These are phyloP conservation scores for Alnus glutinosa DNA, from an alignment of 306 rosid species.

Conservation along the genomic window DNA sequence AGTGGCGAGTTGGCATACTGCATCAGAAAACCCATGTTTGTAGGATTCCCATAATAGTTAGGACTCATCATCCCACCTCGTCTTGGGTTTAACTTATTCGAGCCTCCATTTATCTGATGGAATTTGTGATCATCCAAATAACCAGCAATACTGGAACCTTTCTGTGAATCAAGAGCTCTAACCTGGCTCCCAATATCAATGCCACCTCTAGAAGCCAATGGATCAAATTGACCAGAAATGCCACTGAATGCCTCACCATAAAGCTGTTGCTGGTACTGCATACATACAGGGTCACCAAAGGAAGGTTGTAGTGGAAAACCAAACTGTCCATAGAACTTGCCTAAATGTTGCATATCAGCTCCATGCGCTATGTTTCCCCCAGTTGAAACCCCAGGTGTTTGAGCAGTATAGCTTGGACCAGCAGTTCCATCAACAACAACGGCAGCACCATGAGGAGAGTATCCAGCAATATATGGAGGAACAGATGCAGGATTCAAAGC, in stretches of 20 bases:
- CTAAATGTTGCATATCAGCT: slow-evolving; percentile 45
- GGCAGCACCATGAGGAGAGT: slow-evolving; percentile 48
- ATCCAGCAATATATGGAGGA: slow-evolving; percentile 49
- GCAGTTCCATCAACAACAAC: slow-evolving; percentile 50
- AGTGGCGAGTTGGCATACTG: slow-evolving; percentile 48
- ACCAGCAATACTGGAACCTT: slow-evolving; percentile 29
- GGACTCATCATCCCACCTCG: slow-evolving; percentile 51
- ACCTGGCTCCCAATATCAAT: slow-evolving; percentile 29
- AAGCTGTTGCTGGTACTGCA: slow-evolving; percentile 52
- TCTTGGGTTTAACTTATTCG: slow-evolving; percentile 38
- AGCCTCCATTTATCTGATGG: slow-evolving; percentile 36
- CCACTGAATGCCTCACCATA: slow-evolving; percentile 43
- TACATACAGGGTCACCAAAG: slow-evolving; percentile 48
- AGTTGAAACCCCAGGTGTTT: slow-evolving; percentile 41
- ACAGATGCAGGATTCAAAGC: slow-evolving; percentile 42
- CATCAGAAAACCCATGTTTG: slow-evolving; percentile 42
- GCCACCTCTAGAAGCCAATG: slow-evolving; percentile 38
- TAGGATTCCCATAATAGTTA: slow-evolving; percentile 48
- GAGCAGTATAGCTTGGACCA: slow-evolving; percentile 38
- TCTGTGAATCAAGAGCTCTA: slow-evolving; percentile 37
- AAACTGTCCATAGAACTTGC: slow-evolving; percentile 47
- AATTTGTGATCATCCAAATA: slow-evolving; percentile 49
- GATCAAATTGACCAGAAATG: slow-evolving; percentile 37
- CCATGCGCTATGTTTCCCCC: slow-evolving; percentile 48
- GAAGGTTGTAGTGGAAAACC: slow-evolving; percentile 47